Percentiles rank a stretch among this genome's conserved stretches.
Evolutionary conservation across 225 moss, liverwort and hornwort species (phyloP).

Genomic region (Pseudisothecium myosuroides): DNA sequence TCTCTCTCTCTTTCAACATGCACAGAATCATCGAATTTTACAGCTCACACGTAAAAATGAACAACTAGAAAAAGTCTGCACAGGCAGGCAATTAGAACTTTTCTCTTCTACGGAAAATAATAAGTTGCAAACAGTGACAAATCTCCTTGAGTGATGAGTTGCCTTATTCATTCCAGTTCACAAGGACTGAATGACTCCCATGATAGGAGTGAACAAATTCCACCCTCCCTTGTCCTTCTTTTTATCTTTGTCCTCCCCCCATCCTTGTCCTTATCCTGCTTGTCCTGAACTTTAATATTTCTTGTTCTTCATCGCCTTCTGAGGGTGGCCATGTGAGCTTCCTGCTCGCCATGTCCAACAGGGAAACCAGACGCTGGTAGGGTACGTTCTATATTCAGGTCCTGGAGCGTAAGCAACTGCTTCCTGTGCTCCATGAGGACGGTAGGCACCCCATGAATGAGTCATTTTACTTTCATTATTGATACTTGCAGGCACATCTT

Average conservation of each 20-base stretch:
- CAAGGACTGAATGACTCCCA: background rate
- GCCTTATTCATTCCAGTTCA: background rate
- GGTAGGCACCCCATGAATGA: background rate
- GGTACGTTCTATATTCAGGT: background rate
- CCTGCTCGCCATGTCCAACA: slow-evolving; percentile 20
- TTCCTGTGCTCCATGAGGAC: background rate
- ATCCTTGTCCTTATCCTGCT: background rate
- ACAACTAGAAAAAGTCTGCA: background rate
- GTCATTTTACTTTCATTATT: background rate
- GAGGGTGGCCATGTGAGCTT: slow-evolving; percentile 16
- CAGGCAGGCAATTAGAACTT: background rate
- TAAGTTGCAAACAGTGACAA: background rate
- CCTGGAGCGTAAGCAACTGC: background rate
- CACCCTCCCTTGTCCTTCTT: background rate
- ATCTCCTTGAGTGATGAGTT: background rate
- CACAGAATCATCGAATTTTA: slow-evolving; percentile 1
- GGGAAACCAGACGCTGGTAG: slow-evolving; percentile 5
- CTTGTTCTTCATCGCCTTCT: background rate
- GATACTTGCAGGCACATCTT: background rate
- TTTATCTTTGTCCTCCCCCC: background rate
- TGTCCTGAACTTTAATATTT: background rate
- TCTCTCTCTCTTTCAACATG: background rate
- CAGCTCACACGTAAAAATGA: background rate
- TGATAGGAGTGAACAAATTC: background rate
- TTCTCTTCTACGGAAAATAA: background rate